phyloP scores from a whole-genome alignment of 768 basidiomycete species.

The Obba rivulosa region DNA sequence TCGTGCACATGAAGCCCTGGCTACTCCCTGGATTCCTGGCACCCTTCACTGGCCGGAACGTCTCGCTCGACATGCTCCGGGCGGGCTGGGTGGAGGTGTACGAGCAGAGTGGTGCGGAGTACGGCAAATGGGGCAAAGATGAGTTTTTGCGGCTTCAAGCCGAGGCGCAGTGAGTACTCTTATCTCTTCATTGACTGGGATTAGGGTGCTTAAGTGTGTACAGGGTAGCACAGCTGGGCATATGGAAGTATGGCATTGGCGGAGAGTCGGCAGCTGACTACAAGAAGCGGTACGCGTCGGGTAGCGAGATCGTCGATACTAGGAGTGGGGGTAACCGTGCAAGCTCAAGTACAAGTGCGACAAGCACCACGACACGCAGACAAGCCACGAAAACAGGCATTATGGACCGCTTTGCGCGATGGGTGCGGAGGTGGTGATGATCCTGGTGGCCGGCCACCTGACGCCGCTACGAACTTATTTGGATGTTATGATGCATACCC shows the following conservation, averaged over 20 bases:
- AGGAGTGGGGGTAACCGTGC: too few species aligned
- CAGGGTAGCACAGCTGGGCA: slow-evolving; percentile 61
- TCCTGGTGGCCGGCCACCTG: too few species aligned
- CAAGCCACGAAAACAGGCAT: too few species aligned
- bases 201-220: background rate
- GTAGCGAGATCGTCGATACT: background rate
- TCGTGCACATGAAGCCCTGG: slow-evolving; percentile 49
- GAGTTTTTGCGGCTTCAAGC: slow-evolving; percentile 56
- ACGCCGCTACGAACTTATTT: too few species aligned
- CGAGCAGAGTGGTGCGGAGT: slow-evolving; percentile 72
- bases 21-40: slow-evolving; percentile 47
- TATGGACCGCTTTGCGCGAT: too few species aligned
- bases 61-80: slow-evolving; percentile 71
- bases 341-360: too few species aligned
- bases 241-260: slow-evolving; percentile 57
- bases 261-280: slow-evolving; percentile 76
- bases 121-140: slow-evolving; percentile 65
- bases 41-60: slow-evolving; percentile 34
- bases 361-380: too few species aligned
- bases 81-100: slow-evolving; percentile 77
- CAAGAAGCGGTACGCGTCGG: slow-evolving; percentile 56
- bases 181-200: background rate
- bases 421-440: too few species aligned
- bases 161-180: slow-evolving; percentile 16
- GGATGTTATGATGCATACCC: too few species aligned